These are phyloP conservation scores for Annulohypoxylon nitens DNA, from an alignment of 495 filamentous ascomycete genomes.

Conservation along the genomic window DNA sequence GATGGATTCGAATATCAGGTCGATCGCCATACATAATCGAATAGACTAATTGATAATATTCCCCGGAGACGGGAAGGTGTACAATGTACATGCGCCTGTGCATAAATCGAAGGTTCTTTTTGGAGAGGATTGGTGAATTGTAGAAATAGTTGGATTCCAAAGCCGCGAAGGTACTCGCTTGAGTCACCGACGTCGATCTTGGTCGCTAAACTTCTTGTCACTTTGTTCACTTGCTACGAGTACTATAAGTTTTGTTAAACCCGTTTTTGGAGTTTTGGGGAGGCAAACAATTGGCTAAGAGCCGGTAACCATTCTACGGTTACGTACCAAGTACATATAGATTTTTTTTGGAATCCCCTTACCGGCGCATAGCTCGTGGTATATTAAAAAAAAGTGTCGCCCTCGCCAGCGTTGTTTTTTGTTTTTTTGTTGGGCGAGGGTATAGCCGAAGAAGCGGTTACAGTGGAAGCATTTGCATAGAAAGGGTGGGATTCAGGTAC, in stretches of 20 bases:
- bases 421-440: not conserved
- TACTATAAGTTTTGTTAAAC: constrained; percentile 7
- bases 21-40: constrained; percentile 10
- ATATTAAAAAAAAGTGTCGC: not conserved
- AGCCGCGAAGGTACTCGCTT: not conserved
- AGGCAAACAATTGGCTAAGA: constrained; percentile 18
- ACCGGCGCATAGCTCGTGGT: constrained; percentile 17
- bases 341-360: constrained; percentile 7
- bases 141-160: constrained; percentile 29
- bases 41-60: constrained; percentile 27
- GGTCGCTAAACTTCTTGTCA: constrained; percentile 26
- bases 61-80: constrained; percentile 12
- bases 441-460: not conserved
- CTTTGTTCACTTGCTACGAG: constrained; percentile 17
- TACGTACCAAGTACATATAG: constrained; percentile 21
- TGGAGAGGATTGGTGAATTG: not conserved
- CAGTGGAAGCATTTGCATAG: constrained; percentile 13
- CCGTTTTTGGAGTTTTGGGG: constrained; percentile 23
- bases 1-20: not conserved
- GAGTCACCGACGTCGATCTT: constrained; percentile 21
- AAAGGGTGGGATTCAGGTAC: constrained; percentile 1
- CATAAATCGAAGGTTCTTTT: constrained; percentile 1
- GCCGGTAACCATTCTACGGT: constrained; percentile 1
- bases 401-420: not conserved
- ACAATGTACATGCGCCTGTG: constrained; percentile 2